phyloP scores from a whole-genome alignment of 352 stramenopile genomes.

The Phytophthora sp. region DNA sequence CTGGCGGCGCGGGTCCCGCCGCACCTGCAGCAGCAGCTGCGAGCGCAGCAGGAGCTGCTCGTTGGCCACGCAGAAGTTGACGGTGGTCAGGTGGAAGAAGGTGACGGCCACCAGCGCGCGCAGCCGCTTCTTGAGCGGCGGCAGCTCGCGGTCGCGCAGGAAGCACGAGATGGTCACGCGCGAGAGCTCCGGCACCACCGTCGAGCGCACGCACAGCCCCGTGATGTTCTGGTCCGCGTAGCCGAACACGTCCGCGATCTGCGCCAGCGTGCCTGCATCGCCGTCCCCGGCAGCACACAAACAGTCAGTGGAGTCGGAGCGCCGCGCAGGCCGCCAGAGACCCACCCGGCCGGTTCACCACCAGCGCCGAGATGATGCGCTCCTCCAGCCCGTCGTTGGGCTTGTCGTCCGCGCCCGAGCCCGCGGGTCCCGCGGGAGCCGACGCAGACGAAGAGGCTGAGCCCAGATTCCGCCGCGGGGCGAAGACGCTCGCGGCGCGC shows the following conservation, averaged over 20 bases:
- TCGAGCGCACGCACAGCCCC: slow-evolving; percentile 71
- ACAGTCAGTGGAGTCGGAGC: slow-evolving; percentile 57
- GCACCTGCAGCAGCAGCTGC: slow-evolving; percentile 60
- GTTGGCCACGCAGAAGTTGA: slow-evolving; percentile 66
- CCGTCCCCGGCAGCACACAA: not conserved
- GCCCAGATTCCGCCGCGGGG: not conserved
- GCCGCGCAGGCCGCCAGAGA: not conserved
- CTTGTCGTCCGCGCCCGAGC: not conserved
- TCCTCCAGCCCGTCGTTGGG: slow-evolving; percentile 38
- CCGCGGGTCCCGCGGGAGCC: too few relatives aligned
- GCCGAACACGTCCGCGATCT: slow-evolving; percentile 73
- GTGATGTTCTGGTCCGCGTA: slow-evolving; percentile 80
- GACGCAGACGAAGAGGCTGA: not conserved
- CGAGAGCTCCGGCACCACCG: slow-evolving; percentile 75
- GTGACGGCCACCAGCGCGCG: slow-evolving; percentile 70
- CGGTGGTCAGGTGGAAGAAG: slow-evolving; percentile 82
- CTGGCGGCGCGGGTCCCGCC: slow-evolving; percentile 21
- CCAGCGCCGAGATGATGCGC: slow-evolving; percentile 76
- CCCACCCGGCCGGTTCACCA: slow-evolving; percentile 68
- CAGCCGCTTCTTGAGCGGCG: slow-evolving; percentile 60
- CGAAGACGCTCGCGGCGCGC: slow-evolving; percentile 7
- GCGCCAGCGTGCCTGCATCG: slow-evolving; percentile 54
- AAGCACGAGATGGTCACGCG: slow-evolving; percentile 78
- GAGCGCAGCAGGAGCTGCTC: slow-evolving; percentile 69
- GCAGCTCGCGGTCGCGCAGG: slow-evolving; percentile 57